These are phyloP conservation scores for Sicyos baderoa DNA, from an alignment of 306 rosid genomes.

Conservation along the genomic window DNA sequence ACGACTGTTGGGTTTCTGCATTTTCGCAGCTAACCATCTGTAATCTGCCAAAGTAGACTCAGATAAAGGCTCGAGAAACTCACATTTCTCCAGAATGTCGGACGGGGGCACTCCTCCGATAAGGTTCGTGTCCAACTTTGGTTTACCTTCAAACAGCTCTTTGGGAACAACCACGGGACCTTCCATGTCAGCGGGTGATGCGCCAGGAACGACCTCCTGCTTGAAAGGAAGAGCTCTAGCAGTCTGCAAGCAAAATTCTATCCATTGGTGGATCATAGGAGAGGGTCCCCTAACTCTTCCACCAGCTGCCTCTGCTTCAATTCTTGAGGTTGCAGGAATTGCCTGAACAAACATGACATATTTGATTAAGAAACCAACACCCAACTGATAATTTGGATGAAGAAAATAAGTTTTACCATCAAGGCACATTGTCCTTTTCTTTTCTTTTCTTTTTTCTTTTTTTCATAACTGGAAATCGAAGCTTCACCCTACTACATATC, in stretches of 20 bases:
- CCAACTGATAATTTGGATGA: neutral
- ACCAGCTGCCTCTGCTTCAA: constrained; percentile 53
- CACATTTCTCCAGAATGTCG: constrained; percentile 55
- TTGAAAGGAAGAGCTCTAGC: constrained; percentile 73
- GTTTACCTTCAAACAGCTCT: constrained; percentile 58
- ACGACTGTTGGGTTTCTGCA: constrained; percentile 39
- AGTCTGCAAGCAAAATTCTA: constrained; percentile 86
- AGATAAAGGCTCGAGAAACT: constrained; percentile 73
- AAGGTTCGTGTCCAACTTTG: constrained; percentile 69
- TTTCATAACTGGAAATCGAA: too few species aligned
- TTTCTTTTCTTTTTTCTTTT: too few species aligned
- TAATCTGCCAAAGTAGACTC: constrained; percentile 49
- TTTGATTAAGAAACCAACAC: neutral
- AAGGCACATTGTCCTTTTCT: neutral
- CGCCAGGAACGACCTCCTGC: constrained; percentile 87
- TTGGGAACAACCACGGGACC: constrained; percentile 28
- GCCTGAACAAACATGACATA: constrained; percentile 37
- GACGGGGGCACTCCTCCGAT: constrained; percentile 66
- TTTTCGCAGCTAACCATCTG: constrained; percentile 45
- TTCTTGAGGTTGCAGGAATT: constrained; percentile 59
- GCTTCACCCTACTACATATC: too few species aligned
- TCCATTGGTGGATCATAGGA: constrained; percentile 80
- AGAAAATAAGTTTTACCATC: neutral
- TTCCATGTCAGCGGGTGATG: constrained; percentile 57
- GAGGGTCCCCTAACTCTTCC: constrained; percentile 84